Evolutionary conservation across 2,329 filamentous ascomycete genomes (phyloP), one percentile per base, ranked within the genome.

Genomic region (Colletotrichum sojae): DNA sequence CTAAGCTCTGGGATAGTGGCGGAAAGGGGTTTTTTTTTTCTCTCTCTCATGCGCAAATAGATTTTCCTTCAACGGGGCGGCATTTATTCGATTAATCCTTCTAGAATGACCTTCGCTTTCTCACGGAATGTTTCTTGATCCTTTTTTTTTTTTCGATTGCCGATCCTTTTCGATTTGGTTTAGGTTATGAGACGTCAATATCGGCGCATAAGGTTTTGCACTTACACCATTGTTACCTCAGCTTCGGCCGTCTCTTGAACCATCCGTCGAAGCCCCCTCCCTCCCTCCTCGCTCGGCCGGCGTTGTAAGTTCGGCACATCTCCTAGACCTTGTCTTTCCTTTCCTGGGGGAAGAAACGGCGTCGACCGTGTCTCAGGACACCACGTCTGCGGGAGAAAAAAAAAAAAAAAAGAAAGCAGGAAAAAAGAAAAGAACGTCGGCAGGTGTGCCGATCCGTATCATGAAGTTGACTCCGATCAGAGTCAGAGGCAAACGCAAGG

Each of bases 401-500:
- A 53, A 16, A 52, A 22, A 22, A 39, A 39, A 52, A 31, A 53
- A 53, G 22, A 52, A 22, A 22, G 22, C 22, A 22, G 22, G 22
- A 22, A 22, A 40, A 13, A 25, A 22, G 16, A n/a, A n/a, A 27
- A 12, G 9, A 54, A 36, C 22, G 18, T 43, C 10, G 31, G 31
- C 51, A 13, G 43, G 27, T 2, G 27, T 31, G 27, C 27, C 27
- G 27, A 31, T 10, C n/a, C 49, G n/a, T 25, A 63, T 46, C 43
- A 86, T 86, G 84, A 77, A 80, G 51, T 80, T 87, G 59, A 88
- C 85, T 6, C 85, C 84, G 4, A 77, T 89, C 68, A 83, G 76
- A 52, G 76, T 86, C 64, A 80, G 82, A 51, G 83, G 85, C 66
- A 88, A 86, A 74, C 81, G 81, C 55, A 75, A 76, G 45, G 75